phyloP scores from a whole-genome alignment of 1,284 basidiomycete species.

The Bondarzewia mesenterica region DNA sequence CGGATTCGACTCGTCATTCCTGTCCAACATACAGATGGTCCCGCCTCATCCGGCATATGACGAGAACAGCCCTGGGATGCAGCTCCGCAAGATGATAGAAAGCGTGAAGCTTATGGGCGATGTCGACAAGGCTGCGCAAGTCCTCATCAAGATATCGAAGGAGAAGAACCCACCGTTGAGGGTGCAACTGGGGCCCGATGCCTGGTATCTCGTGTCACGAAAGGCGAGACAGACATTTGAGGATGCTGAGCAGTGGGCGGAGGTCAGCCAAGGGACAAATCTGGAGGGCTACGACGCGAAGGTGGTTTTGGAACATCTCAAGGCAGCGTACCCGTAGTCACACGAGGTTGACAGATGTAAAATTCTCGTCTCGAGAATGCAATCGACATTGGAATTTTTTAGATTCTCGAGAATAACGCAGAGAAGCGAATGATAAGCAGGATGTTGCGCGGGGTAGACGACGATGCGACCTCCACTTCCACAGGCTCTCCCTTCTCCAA shows the following conservation, averaged over 20 bases:
- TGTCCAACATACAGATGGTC: slow-evolving; percentile 12
- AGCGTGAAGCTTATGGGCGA: slow-evolving; percentile 9
- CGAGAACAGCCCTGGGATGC: slow-evolving; percentile 6
- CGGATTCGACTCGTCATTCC: slow-evolving; percentile 25
- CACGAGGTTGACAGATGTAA: not conserved
- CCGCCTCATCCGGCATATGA: slow-evolving; percentile 14
- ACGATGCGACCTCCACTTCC: not conserved
- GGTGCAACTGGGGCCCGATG: slow-evolving; percentile 27
- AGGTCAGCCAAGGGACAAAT: slow-evolving; percentile 23
- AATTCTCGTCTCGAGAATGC: not conserved
- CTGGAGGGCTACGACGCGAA: slow-evolving; percentile 11
- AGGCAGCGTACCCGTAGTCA: not conserved
- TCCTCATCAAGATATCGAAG: slow-evolving; percentile 15
- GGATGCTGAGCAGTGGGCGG: slow-evolving; percentile 20
- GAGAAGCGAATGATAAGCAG: too few species aligned
- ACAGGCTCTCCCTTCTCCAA: not conserved
- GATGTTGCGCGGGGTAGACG: too few species aligned
- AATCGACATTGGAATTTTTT: too few species aligned
- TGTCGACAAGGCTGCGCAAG: slow-evolving; percentile 12
- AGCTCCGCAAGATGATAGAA: slow-evolving; percentile 6
- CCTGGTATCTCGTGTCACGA: slow-evolving; percentile 18
- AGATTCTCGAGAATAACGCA: too few species aligned
- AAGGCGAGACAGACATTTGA: slow-evolving; percentile 21
- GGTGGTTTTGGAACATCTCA: not conserved
- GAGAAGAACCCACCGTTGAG: slow-evolving; percentile 22